Percentiles rank a stretch among this genome's conserved stretches.
These are phyloP conservation scores for Termitomyces sp. DNA, from an alignment of 768 basidiomycete species.

Conservation along the genomic window DNA sequence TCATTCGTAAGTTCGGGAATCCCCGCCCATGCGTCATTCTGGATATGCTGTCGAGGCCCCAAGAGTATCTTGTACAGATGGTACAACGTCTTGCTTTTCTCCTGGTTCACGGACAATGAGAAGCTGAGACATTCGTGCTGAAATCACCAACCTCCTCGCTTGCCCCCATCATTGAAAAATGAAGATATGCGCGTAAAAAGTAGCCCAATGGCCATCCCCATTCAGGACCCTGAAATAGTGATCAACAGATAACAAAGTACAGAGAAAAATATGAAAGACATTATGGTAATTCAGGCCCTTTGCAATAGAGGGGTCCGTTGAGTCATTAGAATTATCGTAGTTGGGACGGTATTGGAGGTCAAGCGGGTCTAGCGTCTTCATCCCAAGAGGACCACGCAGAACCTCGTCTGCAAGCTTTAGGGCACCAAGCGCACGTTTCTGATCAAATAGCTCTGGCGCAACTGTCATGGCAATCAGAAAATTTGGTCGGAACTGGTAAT, in stretches of 20 bases:
- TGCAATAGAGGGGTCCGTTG: conserved; percentile 74
- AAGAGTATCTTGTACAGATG: conserved; percentile 73
- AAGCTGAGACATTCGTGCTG: neutral
- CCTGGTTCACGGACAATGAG: conserved; percentile 33
- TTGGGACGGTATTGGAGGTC: conserved; percentile 87
- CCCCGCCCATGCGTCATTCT: conserved; percentile 85
- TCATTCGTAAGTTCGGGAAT: conserved; percentile 90
- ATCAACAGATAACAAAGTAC: conserved; percentile 5
- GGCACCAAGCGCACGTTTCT: conserved; percentile 71
- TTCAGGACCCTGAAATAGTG: conserved; percentile 65
- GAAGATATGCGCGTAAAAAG: conserved; percentile 88
- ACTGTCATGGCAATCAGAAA: conserved; percentile 97
- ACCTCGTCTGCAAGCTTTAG: conserved; percentile 76
- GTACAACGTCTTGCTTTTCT: conserved; percentile 68
- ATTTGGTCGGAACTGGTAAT: conserved; percentile 93
- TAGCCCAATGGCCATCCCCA: conserved; percentile 97
- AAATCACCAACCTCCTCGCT: conserved; percentile 52
- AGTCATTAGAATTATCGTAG: conserved; percentile 95
- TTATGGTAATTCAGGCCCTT: conserved; percentile 96
- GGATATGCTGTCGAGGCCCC: conserved; percentile 66
- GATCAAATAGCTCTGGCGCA: conserved; percentile 91
- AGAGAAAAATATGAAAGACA: conserved; percentile 35
- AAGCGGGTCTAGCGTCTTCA: conserved; percentile 89
- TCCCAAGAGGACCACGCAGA: conserved; percentile 86
- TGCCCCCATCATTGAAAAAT: conserved; percentile 74